Conservation (phyloP, 2,329 filamentous ascomycete genomes). For the Colletotrichum karsti region DNA sequence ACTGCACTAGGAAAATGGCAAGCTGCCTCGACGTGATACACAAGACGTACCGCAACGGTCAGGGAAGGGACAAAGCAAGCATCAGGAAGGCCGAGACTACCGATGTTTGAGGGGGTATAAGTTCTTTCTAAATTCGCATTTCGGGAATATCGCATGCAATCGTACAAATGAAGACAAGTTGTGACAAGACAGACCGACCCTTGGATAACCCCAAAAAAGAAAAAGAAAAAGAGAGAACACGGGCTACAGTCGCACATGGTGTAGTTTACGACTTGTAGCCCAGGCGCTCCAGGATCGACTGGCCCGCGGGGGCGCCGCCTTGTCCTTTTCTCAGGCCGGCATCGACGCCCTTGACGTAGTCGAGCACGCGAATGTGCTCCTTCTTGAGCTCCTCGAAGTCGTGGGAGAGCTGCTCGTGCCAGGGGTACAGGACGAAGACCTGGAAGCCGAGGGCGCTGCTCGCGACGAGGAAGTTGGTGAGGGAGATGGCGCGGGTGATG, state of each 20-base stretch:
- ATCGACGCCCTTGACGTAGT: constrained; percentile 38
- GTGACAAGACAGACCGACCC: constrained; percentile 3
- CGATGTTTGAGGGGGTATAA: not conserved
- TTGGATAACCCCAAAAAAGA: not conserved
- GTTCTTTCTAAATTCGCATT: constrained; percentile 7
- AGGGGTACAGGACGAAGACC: constrained; percentile 75
- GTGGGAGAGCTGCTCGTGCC: constrained; percentile 72
- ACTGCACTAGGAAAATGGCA: not conserved
- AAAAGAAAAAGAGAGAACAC: not conserved
- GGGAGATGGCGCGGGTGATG: constrained; percentile 57
- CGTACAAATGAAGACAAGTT: not conserved
- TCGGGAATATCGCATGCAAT: constrained; percentile 20
- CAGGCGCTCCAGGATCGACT: constrained; percentile 27
- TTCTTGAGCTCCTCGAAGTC: constrained; percentile 67
- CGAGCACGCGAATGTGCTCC: constrained; percentile 60
- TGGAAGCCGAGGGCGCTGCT: constrained; percentile 73
- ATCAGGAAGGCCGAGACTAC: not conserved
- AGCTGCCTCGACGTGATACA: not conserved
- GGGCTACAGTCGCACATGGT: not conserved
- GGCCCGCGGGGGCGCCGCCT: constrained; percentile 25
- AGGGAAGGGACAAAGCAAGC: not conserved
- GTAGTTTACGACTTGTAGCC: constrained; percentile 28
- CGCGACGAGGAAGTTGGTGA: constrained; percentile 73
- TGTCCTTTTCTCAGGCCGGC: constrained; percentile 23
- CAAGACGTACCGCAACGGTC: not conserved